Base-by-base conservation (phyloP, 768 basidiomycete genomes). In the Dioszegia crocea region DNA sequence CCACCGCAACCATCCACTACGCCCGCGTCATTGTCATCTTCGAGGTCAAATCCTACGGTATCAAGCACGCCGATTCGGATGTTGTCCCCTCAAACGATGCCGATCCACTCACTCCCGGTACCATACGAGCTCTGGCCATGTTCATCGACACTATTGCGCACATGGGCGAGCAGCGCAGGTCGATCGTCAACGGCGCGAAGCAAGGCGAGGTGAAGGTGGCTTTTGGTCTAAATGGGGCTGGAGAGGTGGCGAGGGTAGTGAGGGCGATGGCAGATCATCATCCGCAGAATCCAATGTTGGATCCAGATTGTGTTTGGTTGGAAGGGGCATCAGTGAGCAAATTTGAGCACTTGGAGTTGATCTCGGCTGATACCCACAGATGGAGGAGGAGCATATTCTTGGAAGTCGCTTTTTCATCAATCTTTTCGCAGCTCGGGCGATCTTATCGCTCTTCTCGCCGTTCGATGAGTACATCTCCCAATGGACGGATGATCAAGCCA, bases 231-330 rank as follows among this genome's bases (percentile, higher is more conserved):
- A 44, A 55, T 36, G 59, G 59, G 4, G 36, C 59, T 12, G 17
- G 16, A 24, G 59, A 55, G 53, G 46, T 60, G 21, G 59, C 33
- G 31, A 48, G 44, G 31, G 59, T 56, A 4, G 5, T 55, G 10
- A 50, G 49, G 19, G 38, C 24, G 4, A 31, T 59, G 27, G 36
- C 36, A 19, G 48, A 51, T 3, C 9, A 51, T 19, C 1, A 16
- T 0, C 21, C 24, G 57, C 31, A 48, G 8, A 30, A 21, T 14
- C 17, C 1, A 43, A n/a, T 17, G 29, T 2, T 21, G 14, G 43
- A 31, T 12, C 8, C 6, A 11, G 47, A 26, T 2, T 16, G 38
- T 12, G 26, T 5, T 4, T 39, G 24, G 38, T 26, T 53, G 38
- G 51, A 27, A 12, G 36, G n/a, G 2, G 5, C 8, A 17, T 5